Percentiles rank a stretch among this genome's conserved stretches.
Conservation (phyloP, 305 asterid genomes). For the Lippia alba region DNA sequence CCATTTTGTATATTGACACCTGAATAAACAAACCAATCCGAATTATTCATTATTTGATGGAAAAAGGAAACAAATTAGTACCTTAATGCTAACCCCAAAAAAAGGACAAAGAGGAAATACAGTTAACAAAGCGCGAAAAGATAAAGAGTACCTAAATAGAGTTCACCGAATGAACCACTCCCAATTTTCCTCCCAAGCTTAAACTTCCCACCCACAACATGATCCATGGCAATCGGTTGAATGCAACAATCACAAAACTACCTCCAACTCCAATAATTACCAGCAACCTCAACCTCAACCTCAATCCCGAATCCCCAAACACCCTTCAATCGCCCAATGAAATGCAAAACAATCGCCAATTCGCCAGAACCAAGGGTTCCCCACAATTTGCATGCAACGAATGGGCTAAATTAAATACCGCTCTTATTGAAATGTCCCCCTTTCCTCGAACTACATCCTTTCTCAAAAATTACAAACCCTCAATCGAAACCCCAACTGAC, state of each 20-base stretch:
- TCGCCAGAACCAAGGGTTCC: constrained; percentile 25
- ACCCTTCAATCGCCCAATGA: constrained; percentile 24
- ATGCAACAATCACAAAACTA: constrained; percentile 16
- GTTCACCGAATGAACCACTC: constrained; percentile 94
- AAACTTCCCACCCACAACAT: constrained; percentile 86
- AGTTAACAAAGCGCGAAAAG: constrained; percentile 5
- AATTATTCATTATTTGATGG: background rate
- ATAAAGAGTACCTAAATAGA: constrained; percentile 66
- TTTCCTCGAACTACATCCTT: constrained; percentile 50
- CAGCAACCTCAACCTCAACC: constrained; percentile 28
- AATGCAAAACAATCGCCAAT: constrained; percentile 19
- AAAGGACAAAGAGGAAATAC: constrained; percentile 11
- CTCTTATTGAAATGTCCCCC: background rate
- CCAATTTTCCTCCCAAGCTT: constrained; percentile 97
- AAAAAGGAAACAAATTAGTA: constrained; percentile 16
- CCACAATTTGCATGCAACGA: constrained; percentile 36
- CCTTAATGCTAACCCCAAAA: constrained; percentile 29
- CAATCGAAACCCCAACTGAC: constrained; percentile 56
- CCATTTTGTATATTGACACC: constrained; percentile 87
- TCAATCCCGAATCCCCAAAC: constrained; percentile 24
- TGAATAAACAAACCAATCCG: constrained; percentile 41
- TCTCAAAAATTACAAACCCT: constrained; percentile 36
- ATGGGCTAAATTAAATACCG: constrained; percentile 20
- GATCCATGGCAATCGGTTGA: constrained; percentile 72
- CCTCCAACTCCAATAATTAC: constrained; percentile 22